phyloP scores from a whole-genome alignment of 106 monocot species.

The Alisma plantagoaquatica region DNA sequence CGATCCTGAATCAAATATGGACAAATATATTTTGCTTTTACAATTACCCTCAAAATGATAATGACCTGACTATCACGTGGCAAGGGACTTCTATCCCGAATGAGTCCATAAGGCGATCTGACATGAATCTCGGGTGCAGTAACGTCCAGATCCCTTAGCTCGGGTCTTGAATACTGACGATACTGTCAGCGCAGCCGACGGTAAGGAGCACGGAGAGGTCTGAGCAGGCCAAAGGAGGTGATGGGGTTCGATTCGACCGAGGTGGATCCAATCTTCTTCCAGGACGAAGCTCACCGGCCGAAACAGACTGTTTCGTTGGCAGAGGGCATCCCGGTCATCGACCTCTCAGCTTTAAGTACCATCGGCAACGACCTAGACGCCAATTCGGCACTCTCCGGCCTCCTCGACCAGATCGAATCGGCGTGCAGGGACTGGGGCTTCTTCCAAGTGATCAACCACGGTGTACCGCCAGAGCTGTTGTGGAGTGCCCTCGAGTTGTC shows the following conservation, averaged over 20 bases:
- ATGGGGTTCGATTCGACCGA: no score
- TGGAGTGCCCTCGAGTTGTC: constrained; percentile 17
- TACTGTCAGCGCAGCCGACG: background rate
- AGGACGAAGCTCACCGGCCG: constrained; percentile 44
- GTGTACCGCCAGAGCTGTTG: constrained; percentile 23
- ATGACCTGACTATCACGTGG: no score
- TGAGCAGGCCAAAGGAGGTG: no score
- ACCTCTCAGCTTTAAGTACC: constrained; percentile 28
- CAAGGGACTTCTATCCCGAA: no score
- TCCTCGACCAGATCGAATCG: constrained; percentile 4
- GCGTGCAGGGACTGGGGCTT: constrained; percentile 60
- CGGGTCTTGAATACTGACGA: no score
- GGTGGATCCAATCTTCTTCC: constrained; percentile 47
- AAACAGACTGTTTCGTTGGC: constrained; percentile 31
- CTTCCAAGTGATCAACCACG: constrained; percentile 69
- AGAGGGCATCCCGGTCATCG: constrained; percentile 23
- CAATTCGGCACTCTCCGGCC: constrained; percentile 8
- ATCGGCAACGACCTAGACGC: no score
- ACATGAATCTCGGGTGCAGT: no score
- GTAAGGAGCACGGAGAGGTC: background rate
- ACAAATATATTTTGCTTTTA: no score
- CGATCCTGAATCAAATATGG: no score
- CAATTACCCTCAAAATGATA: no score
- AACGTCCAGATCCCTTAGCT: no score
- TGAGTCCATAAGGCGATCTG: no score